Conservation (phyloP, 2,329 filamentous ascomycete species). For the Apiospora saccharicola region DNA sequence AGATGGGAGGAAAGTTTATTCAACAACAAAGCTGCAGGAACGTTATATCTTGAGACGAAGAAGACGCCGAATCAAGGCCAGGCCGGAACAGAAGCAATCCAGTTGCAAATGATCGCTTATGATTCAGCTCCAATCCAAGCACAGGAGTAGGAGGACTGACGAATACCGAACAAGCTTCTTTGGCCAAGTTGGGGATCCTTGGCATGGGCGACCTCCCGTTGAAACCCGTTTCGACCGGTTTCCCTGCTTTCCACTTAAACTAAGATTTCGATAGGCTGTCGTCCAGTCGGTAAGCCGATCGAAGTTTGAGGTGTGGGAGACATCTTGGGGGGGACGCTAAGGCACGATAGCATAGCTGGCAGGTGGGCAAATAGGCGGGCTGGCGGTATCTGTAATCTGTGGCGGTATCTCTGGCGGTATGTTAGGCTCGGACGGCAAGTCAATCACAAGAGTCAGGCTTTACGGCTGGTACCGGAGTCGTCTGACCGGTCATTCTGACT, state of each 20-base stretch:
- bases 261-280: constrained; percentile 8
- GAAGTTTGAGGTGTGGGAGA: background rate
- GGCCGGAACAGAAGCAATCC: background rate
- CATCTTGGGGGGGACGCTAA: background rate
- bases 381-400: constrained; percentile 1
- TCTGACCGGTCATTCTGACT: constrained; percentile 8
- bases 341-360: background rate
- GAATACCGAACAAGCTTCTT: background rate
- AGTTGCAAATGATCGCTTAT: background rate
- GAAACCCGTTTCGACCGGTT: constrained; percentile 11
- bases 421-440: constrained; percentile 19
- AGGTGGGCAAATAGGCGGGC: background rate
- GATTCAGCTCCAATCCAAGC: background rate
- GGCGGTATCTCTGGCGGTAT: background rate
- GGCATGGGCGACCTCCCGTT: constrained; percentile 27
- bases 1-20: constrained; percentile 12
- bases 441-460: background rate
- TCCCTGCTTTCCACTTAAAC: constrained; percentile 5
- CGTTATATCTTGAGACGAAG: constrained; percentile 8
- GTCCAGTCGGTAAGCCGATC: background rate
- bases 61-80: background rate
- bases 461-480: constrained; percentile 17
- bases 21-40: constrained; percentile 14
- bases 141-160: background rate
- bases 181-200: constrained; percentile 13